These are phyloP conservation scores for Pythium grandisporangium DNA, from an alignment of 352 stramenopile genomes.

Conservation along the genomic window DNA sequence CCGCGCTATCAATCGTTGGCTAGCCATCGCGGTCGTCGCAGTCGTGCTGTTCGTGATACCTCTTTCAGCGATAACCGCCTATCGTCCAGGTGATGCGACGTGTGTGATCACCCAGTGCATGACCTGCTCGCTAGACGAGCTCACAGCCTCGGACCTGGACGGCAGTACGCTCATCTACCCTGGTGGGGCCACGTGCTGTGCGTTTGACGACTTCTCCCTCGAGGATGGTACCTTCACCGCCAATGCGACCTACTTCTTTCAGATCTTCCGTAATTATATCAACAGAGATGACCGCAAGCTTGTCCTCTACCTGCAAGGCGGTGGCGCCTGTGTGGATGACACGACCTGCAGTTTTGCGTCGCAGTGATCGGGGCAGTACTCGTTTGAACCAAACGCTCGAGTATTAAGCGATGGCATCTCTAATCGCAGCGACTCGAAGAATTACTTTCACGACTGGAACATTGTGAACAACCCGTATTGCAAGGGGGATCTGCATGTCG, in stretches of 20 bases:
- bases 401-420: conserved; percentile 28
- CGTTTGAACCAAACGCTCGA: conserved; percentile 27
- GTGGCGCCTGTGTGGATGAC: conserved; percentile 43
- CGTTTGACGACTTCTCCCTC: conserved; percentile 26
- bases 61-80: no score
- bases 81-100: neutral
- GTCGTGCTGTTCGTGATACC: no score
- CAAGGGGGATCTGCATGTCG: conserved; percentile 44
- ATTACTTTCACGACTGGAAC: conserved; percentile 52
- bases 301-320: conserved; percentile 49
- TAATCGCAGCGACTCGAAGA: conserved; percentile 32
- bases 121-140: neutral
- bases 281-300: conserved; percentile 36
- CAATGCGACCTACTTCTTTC: conserved; percentile 47
- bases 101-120: neutral
- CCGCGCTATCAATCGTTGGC: no score
- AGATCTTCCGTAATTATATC: conserved; percentile 25
- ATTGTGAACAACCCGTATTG: conserved; percentile 52
- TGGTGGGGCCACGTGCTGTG: conserved; percentile 23
- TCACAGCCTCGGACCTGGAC: neutral
- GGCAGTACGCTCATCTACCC: conserved; percentile 29
- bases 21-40: no score
- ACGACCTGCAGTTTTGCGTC: conserved; percentile 39
- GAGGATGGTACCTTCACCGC: conserved; percentile 14
- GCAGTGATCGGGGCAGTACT: conserved; percentile 29